Base-by-base conservation (phyloP, 306 rosid species). In the Cyclanthera cordifolia region DNA sequence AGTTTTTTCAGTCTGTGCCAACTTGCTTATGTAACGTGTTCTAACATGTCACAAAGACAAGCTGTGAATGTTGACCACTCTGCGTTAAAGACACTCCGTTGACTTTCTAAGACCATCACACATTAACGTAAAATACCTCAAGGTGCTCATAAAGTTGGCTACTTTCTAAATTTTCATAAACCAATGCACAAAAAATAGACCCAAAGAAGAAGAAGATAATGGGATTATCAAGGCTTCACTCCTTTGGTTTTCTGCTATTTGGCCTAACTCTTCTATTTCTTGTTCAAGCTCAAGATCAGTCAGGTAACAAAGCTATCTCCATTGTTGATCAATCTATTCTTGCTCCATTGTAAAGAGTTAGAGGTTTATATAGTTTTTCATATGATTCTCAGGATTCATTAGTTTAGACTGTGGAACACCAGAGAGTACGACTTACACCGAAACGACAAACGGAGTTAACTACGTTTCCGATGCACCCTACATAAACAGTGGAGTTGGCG, bases 331-430 rank as follows among this genome's bases (percentile, higher is more conserved):
- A 13, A 37, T 37, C 43, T 37, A 41, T 63, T 11, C 30, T 65
- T 45, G 39, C 23, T 63, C 51, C 11, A 63, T 2, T 46, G 1
- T 49, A 50, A 8, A 23, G 32, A 45, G 3, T 21, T 30, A 0
- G 7, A 6, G 1, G 15, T 27, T 20, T 13, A 50, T 13, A 27
- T 20, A 2, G 32, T 41, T 25, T 3, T 23, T 52, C 43, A 3
- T 34, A 52, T 51, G 51, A 12, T 68, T 68, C 28, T 68, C 68
- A 72, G 75, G 75, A 28, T 72, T 72, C 28, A 45, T 57, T 41
- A 72, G 75, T 63, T 45, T 72, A 41, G 75, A 43, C 16, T 72
- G 75, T 46, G 75, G 75, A 45, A 8, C 23, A 28, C 67, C 66
- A 19, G 39, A 28, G 49, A 11, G n/a, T 48, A 41, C 67, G 19